Evolutionary conservation across 805 yeast genomes (phyloP).

Genomic region (Nakazawaea populi): DNA sequence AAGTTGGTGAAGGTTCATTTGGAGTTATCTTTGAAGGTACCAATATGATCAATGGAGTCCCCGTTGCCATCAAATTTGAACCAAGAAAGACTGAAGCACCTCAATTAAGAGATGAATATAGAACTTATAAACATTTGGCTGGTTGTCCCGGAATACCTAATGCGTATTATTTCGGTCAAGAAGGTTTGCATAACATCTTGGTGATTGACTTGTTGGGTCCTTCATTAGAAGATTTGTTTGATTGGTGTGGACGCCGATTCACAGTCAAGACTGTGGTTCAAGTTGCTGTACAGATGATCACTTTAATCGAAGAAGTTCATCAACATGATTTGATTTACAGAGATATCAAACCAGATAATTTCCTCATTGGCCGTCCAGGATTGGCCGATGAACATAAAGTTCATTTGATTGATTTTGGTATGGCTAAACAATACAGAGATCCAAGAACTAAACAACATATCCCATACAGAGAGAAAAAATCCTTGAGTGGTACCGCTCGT

Average conservation of each 20-base stretch:
- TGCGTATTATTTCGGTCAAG: constrained; percentile 98
- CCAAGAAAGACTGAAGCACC: constrained; percentile 98
- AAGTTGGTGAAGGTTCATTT: constrained; percentile 97
- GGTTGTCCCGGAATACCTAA: constrained; percentile 86
- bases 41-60: constrained; percentile 83
- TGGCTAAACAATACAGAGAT: constrained; percentile 98
- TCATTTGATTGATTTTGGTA: constrained; percentile 93
- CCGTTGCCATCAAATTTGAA: constrained; percentile 95
- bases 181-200: constrained; percentile 91
- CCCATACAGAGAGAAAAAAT: constrained; percentile 94
- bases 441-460: constrained; percentile 94
- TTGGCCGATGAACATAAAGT: constrained; percentile 79
- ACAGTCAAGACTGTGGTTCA: constrained; percentile 84
- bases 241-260: constrained; percentile 95
- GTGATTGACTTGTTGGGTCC: constrained; percentile 96
- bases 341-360: constrained; percentile 97
- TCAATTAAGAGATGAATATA: constrained; percentile 91
- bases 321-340: constrained; percentile 88
- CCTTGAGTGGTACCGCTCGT: constrained; percentile 96
- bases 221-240: constrained; percentile 90
- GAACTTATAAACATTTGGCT: constrained; percentile 84
- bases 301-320: constrained; percentile 81
- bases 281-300: constrained; percentile 92
- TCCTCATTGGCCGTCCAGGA: constrained; percentile 85
- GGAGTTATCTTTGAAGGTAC: constrained; percentile 97